Conservation (phyloP, 805 yeast species). For the Kregervanrija pseudodelftensis region DNA sequence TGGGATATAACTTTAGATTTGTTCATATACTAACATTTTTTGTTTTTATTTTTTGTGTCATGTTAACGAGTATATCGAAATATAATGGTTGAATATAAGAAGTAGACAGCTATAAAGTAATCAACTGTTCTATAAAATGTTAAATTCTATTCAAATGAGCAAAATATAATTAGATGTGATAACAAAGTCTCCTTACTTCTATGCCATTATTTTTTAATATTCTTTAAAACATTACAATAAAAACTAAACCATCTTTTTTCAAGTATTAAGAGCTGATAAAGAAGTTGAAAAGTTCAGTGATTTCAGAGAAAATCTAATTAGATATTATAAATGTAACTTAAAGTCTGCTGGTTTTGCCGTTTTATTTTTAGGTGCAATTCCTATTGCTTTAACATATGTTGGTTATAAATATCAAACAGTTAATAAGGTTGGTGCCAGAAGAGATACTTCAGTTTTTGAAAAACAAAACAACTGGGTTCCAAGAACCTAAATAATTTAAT, state of each 20-base stretch:
- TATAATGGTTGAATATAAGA: too few relatives aligned
- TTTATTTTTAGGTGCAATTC: conserved; percentile 25
- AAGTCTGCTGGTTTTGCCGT: conserved; percentile 24
- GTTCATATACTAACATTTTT: too few relatives aligned
- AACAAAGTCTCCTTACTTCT: too few relatives aligned
- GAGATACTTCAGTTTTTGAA: conserved; percentile 23
- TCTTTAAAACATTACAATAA: too few relatives aligned
- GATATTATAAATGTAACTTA: conserved; percentile 24
- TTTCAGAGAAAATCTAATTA: conserved; percentile 26
- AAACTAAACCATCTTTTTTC: background rate
- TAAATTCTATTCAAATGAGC: too few relatives aligned
- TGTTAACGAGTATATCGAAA: too few relatives aligned
- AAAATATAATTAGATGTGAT: too few relatives aligned
- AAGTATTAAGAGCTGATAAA: conserved; percentile 26
- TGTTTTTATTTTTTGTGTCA: too few relatives aligned
- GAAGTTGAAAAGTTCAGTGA: conserved; percentile 25
- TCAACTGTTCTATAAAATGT: too few relatives aligned
- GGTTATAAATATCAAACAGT: conserved; percentile 26
- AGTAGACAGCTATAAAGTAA: too few relatives aligned
- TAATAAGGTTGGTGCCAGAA: conserved; percentile 22
- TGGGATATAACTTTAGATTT: too few relatives aligned
- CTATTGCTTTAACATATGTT: conserved; percentile 25
- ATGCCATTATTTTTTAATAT: too few relatives aligned
- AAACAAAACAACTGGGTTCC: conserved; percentile 22
- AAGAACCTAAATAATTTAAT: conserved; percentile 13